phyloP scores from a whole-genome alignment of 2,329 filamentous ascomycete genomes.

The Sarocladium kiliense region DNA sequence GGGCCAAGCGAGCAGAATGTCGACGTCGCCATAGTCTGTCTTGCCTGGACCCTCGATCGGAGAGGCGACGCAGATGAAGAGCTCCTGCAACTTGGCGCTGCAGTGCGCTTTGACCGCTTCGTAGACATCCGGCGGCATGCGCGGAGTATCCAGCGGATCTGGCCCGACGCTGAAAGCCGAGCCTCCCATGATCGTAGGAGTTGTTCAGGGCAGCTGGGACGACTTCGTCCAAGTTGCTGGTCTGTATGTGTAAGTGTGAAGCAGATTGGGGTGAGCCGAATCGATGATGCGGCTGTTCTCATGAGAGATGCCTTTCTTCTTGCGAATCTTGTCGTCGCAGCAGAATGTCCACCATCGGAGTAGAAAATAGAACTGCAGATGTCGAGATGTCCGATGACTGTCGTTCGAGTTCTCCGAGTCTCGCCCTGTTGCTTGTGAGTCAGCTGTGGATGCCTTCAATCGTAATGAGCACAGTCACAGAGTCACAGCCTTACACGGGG shows the following conservation, averaged over 20 bases:
- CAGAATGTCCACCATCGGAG: no score
- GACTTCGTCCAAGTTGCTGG: neutral
- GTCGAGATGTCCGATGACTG: no score
- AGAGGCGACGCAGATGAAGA: conserved; percentile 51
- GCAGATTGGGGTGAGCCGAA: no score
- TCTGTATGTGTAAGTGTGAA: neutral
- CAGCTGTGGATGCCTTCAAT: no score
- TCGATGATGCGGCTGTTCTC: neutral
- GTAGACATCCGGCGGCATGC: conserved; percentile 60
- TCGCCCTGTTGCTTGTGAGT: no score
- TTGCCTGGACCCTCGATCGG: conserved; percentile 69
- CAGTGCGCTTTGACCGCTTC: conserved; percentile 39
- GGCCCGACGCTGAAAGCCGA: conserved; percentile 45
- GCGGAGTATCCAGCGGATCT: conserved; percentile 53
- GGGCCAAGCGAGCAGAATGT: conserved; percentile 54
- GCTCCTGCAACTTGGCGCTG: conserved; percentile 37
- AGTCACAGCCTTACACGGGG: no score
- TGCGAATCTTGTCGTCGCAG: no score
- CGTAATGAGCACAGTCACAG: no score
- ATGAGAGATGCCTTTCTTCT: neutral
- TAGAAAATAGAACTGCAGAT: no score
- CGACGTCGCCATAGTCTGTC: conserved; percentile 64
- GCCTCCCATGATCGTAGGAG: conserved; percentile 56
- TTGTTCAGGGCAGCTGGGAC: neutral
- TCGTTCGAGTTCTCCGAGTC: no score